These are phyloP conservation scores for Sporisorium iseilematis-ciliati DNA, from an alignment of 1,284 basidiomycete species.

Conservation along the genomic window DNA sequence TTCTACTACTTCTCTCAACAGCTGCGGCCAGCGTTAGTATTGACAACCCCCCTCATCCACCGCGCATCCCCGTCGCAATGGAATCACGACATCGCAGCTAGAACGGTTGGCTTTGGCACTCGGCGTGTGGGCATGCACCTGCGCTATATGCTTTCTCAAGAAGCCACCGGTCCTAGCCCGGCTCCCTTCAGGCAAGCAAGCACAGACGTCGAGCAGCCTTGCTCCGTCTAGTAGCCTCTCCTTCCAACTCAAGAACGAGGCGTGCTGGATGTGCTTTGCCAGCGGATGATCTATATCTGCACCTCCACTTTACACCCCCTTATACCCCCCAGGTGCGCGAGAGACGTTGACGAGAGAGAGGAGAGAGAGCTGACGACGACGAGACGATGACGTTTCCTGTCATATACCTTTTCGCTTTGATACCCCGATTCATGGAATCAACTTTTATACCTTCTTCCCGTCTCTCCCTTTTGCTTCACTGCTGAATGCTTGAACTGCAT, in stretches of 20 bases:
- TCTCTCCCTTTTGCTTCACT: neutral
- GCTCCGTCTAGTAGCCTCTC: neutral
- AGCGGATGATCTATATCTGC: neutral
- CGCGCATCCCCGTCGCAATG: slow-evolving; percentile 12
- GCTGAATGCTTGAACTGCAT: slow-evolving; percentile 11
- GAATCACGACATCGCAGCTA: neutral
- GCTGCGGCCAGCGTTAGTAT: slow-evolving; percentile 63
- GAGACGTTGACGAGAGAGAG: slow-evolving; percentile 22
- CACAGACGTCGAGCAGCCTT: neutral
- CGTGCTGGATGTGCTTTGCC: neutral
- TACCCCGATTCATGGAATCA: slow-evolving; percentile 41
- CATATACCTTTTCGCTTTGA: slow-evolving; percentile 52
- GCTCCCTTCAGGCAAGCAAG: neutral
- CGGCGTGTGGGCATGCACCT: neutral
- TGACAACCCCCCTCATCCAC: neutral
- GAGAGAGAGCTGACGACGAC: slow-evolving; percentile 58
- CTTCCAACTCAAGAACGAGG: neutral
- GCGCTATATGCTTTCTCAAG: neutral
- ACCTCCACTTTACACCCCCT: neutral
- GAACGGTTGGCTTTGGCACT: neutral
- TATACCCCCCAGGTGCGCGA: slow-evolving; percentile 26
- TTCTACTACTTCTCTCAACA: slow-evolving; percentile 16
- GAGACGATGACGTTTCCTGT: slow-evolving; percentile 51
- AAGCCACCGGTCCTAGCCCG: neutral
- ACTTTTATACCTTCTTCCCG: slow-evolving; percentile 14